phyloP scores from a whole-genome alignment of 352 stramenopile genomes.

The Globisporangium rhizosaccharum region DNA sequence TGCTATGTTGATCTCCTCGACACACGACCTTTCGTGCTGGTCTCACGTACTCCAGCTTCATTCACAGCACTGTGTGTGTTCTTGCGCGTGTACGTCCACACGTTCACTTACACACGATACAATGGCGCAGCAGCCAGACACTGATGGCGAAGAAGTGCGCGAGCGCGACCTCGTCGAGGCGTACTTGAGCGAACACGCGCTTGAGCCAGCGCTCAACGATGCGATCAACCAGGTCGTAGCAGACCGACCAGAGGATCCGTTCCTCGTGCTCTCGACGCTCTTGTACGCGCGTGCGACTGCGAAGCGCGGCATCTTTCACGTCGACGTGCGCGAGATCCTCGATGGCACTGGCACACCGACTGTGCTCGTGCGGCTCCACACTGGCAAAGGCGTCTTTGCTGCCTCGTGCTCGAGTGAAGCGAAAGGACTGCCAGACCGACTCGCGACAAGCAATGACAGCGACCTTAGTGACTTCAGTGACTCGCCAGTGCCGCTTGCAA shows the following conservation, averaged over 20 bases:
- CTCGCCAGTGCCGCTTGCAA: constrained; percentile 18
- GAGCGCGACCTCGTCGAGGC: constrained; percentile 73
- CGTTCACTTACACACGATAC: no score
- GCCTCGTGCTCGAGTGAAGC: constrained; percentile 34
- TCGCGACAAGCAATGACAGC: constrained; percentile 14
- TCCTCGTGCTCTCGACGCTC: constrained; percentile 60
- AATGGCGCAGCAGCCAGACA: constrained; percentile 1
- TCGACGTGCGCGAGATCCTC: constrained; percentile 51
- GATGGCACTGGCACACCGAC: constrained; percentile 34
- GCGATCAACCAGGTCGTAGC: constrained; percentile 70
- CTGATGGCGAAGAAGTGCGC: constrained; percentile 18
- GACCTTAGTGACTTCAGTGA: constrained; percentile 9
- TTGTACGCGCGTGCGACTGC: constrained; percentile 54
- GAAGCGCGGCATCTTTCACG: constrained; percentile 60
- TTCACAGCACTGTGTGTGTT: no score
- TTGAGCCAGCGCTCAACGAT: constrained; percentile 65
- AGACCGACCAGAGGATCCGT: constrained; percentile 55
- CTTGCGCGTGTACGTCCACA: no score
- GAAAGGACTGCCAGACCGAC: constrained; percentile 29
- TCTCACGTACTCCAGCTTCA: no score
- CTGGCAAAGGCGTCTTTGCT: constrained; percentile 61
- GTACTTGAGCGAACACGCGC: constrained; percentile 63
- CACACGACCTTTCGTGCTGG: no score
- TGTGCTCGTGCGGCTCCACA: constrained; percentile 55
- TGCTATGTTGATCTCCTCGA: no score